phyloP scores from a whole-genome alignment of 108 stramenopile genomes.

The Poteriospumella lacustris region DNA sequence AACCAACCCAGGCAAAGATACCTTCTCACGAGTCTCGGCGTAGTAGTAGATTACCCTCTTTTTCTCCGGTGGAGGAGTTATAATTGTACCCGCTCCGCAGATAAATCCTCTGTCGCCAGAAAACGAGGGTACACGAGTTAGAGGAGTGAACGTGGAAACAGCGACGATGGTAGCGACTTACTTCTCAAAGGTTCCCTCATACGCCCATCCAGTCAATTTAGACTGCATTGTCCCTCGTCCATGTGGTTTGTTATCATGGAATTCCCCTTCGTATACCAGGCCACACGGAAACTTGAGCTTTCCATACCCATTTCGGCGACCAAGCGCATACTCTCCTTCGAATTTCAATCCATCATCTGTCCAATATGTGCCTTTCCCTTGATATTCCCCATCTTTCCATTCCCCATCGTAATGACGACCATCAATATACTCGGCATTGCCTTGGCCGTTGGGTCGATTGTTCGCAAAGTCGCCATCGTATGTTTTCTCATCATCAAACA shows the following conservation, averaged over 20 bases:
- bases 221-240: background rate
- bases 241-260: background rate
- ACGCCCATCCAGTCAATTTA: background rate
- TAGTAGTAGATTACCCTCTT: background rate
- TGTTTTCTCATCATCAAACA: conserved; percentile 29
- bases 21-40: background rate
- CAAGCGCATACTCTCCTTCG: background rate
- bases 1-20: background rate
- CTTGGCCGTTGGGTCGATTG: conserved; percentile 29
- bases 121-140: background rate
- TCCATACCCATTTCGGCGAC: background rate
- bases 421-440: conserved; percentile 27
- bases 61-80: background rate
- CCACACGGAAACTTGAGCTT: background rate
- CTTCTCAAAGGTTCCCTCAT: conserved; percentile 2
- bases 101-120: background rate
- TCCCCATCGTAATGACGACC: conserved; percentile 34
- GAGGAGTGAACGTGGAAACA: background rate
- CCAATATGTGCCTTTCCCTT: background rate
- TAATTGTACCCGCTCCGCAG: background rate
- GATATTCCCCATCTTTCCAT: conserved; percentile 21
- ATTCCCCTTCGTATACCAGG: conserved; percentile 33
- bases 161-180: background rate
- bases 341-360: background rate
- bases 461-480: conserved; percentile 28